phyloP scores from a whole-genome alignment of 768 basidiomycete genomes.

The Austroboletus festivus region DNA sequence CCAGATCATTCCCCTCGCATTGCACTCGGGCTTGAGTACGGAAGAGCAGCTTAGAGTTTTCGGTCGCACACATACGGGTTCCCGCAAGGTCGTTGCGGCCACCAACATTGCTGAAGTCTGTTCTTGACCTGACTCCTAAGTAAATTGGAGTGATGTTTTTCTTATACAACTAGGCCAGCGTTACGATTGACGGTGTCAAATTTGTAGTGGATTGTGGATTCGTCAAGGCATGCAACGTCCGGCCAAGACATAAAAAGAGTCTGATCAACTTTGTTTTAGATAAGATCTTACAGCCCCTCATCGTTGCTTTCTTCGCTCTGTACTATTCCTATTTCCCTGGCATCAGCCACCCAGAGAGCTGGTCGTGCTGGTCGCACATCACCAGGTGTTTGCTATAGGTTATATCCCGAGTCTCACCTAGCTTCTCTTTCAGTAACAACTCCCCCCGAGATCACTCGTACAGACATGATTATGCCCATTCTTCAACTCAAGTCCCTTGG shows the following conservation, averaged over 20 bases:
- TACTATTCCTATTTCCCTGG: slow-evolving; percentile 78
- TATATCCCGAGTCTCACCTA: slow-evolving; percentile 71
- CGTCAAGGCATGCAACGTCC: slow-evolving; percentile 67
- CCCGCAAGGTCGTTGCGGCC: slow-evolving; percentile 84
- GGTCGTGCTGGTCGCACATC: slow-evolving; percentile 95
- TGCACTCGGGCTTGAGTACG: slow-evolving; percentile 86
- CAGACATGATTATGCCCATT: slow-evolving; percentile 88
- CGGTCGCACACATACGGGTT: slow-evolving; percentile 66
- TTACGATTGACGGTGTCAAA: slow-evolving; percentile 94
- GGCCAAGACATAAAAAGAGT: neutral
- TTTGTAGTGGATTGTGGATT: slow-evolving; percentile 94
- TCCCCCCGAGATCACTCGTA: slow-evolving; percentile 86
- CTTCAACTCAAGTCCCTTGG: slow-evolving; percentile 93
- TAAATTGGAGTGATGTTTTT: neutral
- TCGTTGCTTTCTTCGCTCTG: slow-evolving; percentile 82
- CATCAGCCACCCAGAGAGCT: slow-evolving; percentile 89
- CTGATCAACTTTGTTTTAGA: slow-evolving; percentile 41
- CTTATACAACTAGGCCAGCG: slow-evolving; percentile 63
- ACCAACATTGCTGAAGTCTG: slow-evolving; percentile 94
- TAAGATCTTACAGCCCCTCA: slow-evolving; percentile 85
- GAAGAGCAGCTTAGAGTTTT: slow-evolving; percentile 90
- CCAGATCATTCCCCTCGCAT: slow-evolving; percentile 63
- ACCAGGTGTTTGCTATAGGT: slow-evolving; percentile 86
- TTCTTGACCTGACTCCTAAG: neutral
- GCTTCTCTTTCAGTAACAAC: slow-evolving; percentile 64